Evolutionary conservation across 148 eudicot genomes (phyloP).

Genomic region (Rhododendron williamsianum): DNA sequence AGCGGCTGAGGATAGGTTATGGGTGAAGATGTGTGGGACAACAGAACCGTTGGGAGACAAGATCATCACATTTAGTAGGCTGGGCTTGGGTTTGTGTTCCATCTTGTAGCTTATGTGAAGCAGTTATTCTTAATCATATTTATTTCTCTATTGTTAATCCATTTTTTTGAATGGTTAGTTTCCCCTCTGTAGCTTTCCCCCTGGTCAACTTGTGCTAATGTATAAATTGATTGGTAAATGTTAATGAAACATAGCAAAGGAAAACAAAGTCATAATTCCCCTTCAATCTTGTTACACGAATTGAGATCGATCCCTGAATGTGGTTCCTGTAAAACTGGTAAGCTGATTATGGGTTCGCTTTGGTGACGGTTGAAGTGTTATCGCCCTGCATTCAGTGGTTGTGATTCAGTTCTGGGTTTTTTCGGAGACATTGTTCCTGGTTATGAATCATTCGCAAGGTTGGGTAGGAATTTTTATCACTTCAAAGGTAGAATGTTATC

Average conservation of each 20-base stretch:
- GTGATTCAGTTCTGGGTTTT: neutral
- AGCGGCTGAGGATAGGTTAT: constrained; percentile 50
- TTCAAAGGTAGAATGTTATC: neutral
- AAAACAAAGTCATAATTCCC: too few species aligned
- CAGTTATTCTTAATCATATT: neutral
- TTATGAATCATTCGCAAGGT: neutral
- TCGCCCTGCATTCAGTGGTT: neutral
- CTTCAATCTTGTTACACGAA: neutral
- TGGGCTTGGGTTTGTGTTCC: constrained; percentile 3
- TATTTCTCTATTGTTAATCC: neutral
- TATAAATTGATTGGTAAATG: constrained; percentile 1
- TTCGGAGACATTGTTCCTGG: neutral
- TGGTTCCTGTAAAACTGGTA: neutral
- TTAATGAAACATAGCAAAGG: neutral
- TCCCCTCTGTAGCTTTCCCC: neutral
- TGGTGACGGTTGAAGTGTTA: neutral
- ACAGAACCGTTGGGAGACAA: neutral
- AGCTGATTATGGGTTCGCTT: neutral
- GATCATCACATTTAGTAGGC: neutral
- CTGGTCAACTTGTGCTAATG: neutral
- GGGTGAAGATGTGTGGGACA: constrained; percentile 19
- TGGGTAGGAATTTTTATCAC: neutral
- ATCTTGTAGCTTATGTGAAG: neutral
- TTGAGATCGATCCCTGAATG: neutral
- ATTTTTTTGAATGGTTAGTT: neutral